Evolutionary conservation across 176 grass and related monocot genomes (phyloP), one percentile per base, ranked within the genome.

Genomic region (Elymus sibiricus): DNA sequence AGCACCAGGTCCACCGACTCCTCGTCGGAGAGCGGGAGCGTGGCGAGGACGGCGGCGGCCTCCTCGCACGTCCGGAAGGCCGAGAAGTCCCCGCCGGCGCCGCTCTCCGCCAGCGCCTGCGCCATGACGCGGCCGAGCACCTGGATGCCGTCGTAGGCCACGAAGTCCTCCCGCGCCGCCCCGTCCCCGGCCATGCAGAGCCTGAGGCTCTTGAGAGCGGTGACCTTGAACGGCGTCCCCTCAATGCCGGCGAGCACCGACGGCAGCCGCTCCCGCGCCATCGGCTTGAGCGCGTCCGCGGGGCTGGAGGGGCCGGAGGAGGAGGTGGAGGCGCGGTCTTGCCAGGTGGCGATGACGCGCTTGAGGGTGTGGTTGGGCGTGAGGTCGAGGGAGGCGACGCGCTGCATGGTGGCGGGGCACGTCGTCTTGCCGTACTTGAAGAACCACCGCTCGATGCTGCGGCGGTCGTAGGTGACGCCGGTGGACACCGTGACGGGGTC

Each of bases 361-460:
- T 90, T 92, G 31, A 94, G 87, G 27, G 90, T 92, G 82, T 90
- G 85, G 70, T 92, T 94, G 5, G 93, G 90, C 24, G 85, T 94
- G 75, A 94, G 90, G 49, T 94, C 84, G 40, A 85, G 60, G 67
- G 64, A 87, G 5, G 66, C 34, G 11, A 94, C 88, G 5, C 38
- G 64, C 60, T 94, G 90, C 93, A 94, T 94, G 25, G 93, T 94
- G 7, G 85, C 90, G 0, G 93, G 93, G 70, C 93, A 94, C 58
- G 93, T 94, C 17, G 22, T 73, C 85, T 90, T 92, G 56, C 89
- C 87, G 90, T 88, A 92, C 19, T 76, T 82, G 66, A 92, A 88
- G 53, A 94, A 70, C 93, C 93, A 94, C 76, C 87, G 84, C 84
- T 94, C 93, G 55, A 94, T 94, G 87, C 78, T 92, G 21, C 86